A percentile compares a stretch with the other conserved stretches of the same genome.
These are phyloP conservation scores for Boletus rubroflammeus DNA, from an alignment of 768 basidiomycete genomes.

Conservation along the genomic window DNA sequence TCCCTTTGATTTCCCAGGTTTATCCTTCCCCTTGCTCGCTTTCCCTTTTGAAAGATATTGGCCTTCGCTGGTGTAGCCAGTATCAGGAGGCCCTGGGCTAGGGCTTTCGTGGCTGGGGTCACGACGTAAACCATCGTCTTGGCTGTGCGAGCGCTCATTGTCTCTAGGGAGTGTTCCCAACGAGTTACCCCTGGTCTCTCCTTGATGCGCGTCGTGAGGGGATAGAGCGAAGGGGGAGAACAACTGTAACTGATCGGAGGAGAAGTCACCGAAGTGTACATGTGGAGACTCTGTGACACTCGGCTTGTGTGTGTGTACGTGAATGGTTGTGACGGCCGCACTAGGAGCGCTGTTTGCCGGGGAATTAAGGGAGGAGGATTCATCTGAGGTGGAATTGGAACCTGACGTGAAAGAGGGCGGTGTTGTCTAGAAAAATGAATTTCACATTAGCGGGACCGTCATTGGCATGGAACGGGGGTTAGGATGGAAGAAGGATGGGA, in stretches of 20 bases:
- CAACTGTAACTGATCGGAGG: constrained; percentile 28
- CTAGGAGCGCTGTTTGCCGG: constrained; percentile 17
- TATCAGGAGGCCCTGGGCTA: constrained; percentile 18
- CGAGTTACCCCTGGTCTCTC: neutral
- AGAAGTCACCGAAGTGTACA: constrained; percentile 31
- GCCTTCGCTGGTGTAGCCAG: constrained; percentile 30
- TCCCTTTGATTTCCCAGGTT: constrained; percentile 16
- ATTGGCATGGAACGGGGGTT: neutral
- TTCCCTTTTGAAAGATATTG: constrained; percentile 30
- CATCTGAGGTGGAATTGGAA: constrained; percentile 43
- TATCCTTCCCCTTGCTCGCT: constrained; percentile 16
- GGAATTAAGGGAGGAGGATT: constrained; percentile 34
- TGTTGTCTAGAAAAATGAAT: constrained; percentile 15
- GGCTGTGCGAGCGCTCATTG: constrained; percentile 17
- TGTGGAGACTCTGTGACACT: constrained; percentile 29
- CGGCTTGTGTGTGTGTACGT: constrained; percentile 26
- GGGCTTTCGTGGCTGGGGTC: constrained; percentile 9
- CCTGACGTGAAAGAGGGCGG: constrained; percentile 38
- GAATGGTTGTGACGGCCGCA: constrained; percentile 14
- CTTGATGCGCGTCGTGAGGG: constrained; percentile 1
- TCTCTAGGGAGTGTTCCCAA: constrained; percentile 9
- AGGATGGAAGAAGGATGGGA: neutral
- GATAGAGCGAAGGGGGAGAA: constrained; percentile 23
- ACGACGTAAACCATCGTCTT: constrained; percentile 19
- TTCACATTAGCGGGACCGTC: constrained; percentile 8